Base-by-base conservation (phyloP, 2,329 filamentous ascomycete genomes). In the Epichloe elymi region DNA sequence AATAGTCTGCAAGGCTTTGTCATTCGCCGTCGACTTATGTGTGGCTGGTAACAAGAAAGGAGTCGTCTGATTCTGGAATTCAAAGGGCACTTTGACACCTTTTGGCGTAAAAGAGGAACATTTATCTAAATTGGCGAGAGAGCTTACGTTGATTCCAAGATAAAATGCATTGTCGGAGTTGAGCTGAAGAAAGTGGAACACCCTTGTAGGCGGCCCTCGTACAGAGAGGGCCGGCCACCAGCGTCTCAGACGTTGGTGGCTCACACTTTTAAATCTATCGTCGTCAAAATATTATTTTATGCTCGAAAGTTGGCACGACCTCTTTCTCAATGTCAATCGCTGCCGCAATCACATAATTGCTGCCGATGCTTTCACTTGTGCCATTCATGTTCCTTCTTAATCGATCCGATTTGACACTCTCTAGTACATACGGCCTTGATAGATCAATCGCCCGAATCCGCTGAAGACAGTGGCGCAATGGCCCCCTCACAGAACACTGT, bases 181-280 rank as follows among this genome's bases (percentile, higher is more conserved):
- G 14, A 38, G 26, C 19, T 42, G 40, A 23, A 7, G 11, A n/a
- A 37, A 46, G 44, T 36, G 44, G 44, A 46, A 46, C 26, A 40
- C 20, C 17, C 15, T 17, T 17, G 15, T 6, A 20, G 20, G 6
- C 14, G 3, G 46, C 37, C 20, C 10, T 6, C 15, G 14, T 8
- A 30, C 30, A 11, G 30, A 37, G 26, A 60, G 59, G 55, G 55
- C 48, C 12, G 55, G 55, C 48, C 12, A 39, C 33, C 19, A 3
- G 19, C 35, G 19, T 20, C 30, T 36, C 0, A 23, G 20, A 5
- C 20, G 30, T 5, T 36, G 6, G 17, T 33, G 8, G 26, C 30
- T 30, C 30, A 30, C 30, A 6, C 2, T 38, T n/a, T 10, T 38
- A 38, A 5, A 38, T n/a, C 15, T n/a, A 38, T n/a, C 36, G 36